A percentile compares a stretch with the other conserved stretches of the same genome.
phyloP scores from a whole-genome alignment of 2,329 filamentous ascomycete genomes.

The Bipolaris victoriae region DNA sequence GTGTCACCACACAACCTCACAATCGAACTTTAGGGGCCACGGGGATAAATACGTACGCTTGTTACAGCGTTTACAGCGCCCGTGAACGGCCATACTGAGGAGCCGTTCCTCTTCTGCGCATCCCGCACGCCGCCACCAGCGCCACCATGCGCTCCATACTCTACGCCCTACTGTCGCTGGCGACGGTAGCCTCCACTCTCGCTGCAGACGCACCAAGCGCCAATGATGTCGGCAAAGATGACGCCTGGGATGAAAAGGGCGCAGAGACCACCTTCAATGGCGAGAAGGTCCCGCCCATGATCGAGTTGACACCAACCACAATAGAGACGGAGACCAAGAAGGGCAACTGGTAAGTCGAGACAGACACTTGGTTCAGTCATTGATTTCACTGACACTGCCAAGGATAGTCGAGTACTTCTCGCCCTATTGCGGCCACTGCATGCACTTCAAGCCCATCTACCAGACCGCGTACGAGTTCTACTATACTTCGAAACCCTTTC shows the following conservation, averaged over 20 bases:
- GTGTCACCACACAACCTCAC: slow-evolving; percentile 15
- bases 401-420: slow-evolving; percentile 59
- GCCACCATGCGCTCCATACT: slow-evolving; percentile 45
- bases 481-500: slow-evolving; percentile 78
- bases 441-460: slow-evolving; percentile 78
- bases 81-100: not conserved
- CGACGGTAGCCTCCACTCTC: slow-evolving; percentile 40
- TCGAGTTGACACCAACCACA: slow-evolving; percentile 64
- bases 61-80: not conserved
- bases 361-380: not conserved
- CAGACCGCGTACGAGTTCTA: slow-evolving; percentile 97
- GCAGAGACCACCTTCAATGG: slow-evolving; percentile 68
- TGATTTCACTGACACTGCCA: slow-evolving; percentile 11
- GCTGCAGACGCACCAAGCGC: slow-evolving; percentile 24
- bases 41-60: slow-evolving; percentile 1
- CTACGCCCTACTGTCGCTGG: slow-evolving; percentile 48
- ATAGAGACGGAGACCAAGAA: slow-evolving; percentile 65
- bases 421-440: slow-evolving; percentile 71
- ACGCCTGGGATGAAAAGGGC: slow-evolving; percentile 38
- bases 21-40: slow-evolving; percentile 5
- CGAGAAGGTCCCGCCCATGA: slow-evolving; percentile 68
- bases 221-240: slow-evolving; percentile 25
- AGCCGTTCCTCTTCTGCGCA: slow-evolving; percentile 17
- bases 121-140: slow-evolving; percentile 16
- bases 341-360: slow-evolving; percentile 67